Evolutionary conservation across 495 filamentous ascomycete genomes (phyloP).

Genomic region (Aspergillus egyptiacus): DNA sequence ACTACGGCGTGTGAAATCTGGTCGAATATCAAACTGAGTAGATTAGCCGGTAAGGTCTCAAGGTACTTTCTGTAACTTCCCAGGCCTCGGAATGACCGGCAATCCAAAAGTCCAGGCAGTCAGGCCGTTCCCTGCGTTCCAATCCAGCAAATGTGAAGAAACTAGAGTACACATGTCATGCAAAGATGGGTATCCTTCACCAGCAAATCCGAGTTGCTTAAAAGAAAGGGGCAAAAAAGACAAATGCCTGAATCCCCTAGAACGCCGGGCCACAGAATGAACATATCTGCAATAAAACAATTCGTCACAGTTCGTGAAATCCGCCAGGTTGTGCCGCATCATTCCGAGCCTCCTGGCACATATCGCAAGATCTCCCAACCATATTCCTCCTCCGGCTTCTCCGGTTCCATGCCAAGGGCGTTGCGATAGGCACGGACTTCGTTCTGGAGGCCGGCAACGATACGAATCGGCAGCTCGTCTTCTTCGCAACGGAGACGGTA

Average conservation of each 20-base stretch:
- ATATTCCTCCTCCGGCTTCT: conserved; percentile 48
- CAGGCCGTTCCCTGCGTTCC: background rate
- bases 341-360: conserved; percentile 33
- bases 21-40: background rate
- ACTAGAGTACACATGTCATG: conserved; percentile 15
- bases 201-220: conserved; percentile 9
- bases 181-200: conserved; percentile 23
- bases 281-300: conserved; percentile 17
- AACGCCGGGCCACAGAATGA: conserved; percentile 11
- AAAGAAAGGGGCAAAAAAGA: too few species aligned
- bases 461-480: conserved; percentile 41
- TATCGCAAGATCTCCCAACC: conserved; percentile 50
- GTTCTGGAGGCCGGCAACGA: conserved; percentile 48
- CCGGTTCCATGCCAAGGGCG: conserved; percentile 48
- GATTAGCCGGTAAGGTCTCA: background rate
- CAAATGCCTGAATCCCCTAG: conserved; percentile 7
- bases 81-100: conserved; percentile 7
- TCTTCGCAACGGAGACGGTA: conserved; percentile 46
- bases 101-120: conserved; percentile 4
- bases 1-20: too few species aligned
- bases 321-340: conserved; percentile 6
- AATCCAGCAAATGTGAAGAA: conserved; percentile 7
- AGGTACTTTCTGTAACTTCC: background rate
- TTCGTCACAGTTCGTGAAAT: conserved; percentile 16
- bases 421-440: conserved; percentile 50